A percentile compares a stretch with the other conserved stretches of the same genome.
Evolutionary conservation across 1,284 basidiomycete genomes (phyloP).

Genomic region (Coniferiporia sulphurascens): DNA sequence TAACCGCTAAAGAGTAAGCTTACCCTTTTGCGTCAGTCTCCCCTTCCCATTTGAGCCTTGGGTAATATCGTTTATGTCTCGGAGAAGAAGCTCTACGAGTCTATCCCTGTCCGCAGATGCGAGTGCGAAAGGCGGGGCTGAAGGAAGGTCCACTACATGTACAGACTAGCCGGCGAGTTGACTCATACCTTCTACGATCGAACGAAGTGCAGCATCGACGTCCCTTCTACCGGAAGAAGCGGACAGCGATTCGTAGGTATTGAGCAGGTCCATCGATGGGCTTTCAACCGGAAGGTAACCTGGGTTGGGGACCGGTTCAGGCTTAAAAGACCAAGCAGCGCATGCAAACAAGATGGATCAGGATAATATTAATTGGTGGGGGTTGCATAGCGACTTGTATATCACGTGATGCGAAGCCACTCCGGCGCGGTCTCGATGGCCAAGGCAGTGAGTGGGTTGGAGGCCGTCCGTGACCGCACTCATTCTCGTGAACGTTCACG

Average conservation of each 20-base stretch:
- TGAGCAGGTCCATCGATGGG: constrained; percentile 24
- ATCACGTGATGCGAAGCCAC: too few species aligned
- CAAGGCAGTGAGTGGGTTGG: too few species aligned
- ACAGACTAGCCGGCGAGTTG: background rate
- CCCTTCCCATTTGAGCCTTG: constrained; percentile 24
- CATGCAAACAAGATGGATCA: background rate
- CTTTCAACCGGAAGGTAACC: background rate
- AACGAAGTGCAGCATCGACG: constrained; percentile 41
- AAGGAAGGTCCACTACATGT: background rate
- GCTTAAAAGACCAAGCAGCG: background rate
- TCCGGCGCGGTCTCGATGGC: too few species aligned
- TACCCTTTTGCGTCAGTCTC: constrained; percentile 10
- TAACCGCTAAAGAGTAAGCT: background rate
- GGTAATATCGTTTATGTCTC: constrained; percentile 46
- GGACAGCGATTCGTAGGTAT: constrained; percentile 44
- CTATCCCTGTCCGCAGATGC: constrained; percentile 39
- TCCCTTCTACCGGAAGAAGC: constrained; percentile 40
- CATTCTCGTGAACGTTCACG: background rate
- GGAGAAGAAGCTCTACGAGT: constrained; percentile 52
- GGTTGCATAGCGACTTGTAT: too few species aligned
- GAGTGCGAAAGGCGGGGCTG: constrained; percentile 41
- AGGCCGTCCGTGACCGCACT: too few species aligned
- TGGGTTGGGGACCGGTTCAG: too few species aligned
- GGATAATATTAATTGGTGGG: too few species aligned
- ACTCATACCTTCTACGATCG: constrained; percentile 41